phyloP scores from a whole-genome alignment of 768 basidiomycete species.

The Mycena epipterygia region DNA sequence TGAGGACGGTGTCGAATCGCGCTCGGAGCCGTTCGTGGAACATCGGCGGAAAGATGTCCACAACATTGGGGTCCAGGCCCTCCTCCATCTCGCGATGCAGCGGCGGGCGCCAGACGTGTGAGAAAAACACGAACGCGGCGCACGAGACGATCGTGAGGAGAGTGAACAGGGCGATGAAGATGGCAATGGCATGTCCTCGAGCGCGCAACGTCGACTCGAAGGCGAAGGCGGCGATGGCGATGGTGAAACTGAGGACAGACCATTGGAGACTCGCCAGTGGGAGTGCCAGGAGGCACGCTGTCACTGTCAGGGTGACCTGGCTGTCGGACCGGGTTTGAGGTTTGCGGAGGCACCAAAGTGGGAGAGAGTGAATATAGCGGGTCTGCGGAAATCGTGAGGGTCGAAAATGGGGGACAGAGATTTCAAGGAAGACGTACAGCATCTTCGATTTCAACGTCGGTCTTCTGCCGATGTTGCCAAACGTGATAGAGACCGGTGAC shows the following conservation, averaged over 20 bases:
- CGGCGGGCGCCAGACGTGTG: neutral
- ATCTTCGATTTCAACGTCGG: constrained; percentile 29
- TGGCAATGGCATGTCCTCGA: neutral
- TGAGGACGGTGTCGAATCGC: neutral
- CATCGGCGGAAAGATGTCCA: neutral
- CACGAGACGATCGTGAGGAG: neutral
- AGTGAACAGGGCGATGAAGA: neutral
- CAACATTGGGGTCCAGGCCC: neutral
- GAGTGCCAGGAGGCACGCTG: constrained; percentile 37
- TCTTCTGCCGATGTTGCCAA: constrained; percentile 38
- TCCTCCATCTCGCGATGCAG: neutral
- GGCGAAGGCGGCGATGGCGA: constrained; percentile 35
- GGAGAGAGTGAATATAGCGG: neutral
- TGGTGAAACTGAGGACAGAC: constrained; percentile 39
- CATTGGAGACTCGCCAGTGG: constrained; percentile 41
- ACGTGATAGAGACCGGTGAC: constrained; percentile 35
- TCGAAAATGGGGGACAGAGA: no score
- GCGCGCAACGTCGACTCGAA: neutral
- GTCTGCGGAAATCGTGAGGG: neutral
- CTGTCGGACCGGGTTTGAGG: neutral
- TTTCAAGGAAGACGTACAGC: constrained; percentile 19
- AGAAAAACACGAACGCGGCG: neutral
- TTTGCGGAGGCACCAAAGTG: neutral
- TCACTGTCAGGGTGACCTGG: constrained; percentile 32
- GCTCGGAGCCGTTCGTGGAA: neutral